phyloP scores from a whole-genome alignment of 345 rosid species.

The Salix purpurea region DNA sequence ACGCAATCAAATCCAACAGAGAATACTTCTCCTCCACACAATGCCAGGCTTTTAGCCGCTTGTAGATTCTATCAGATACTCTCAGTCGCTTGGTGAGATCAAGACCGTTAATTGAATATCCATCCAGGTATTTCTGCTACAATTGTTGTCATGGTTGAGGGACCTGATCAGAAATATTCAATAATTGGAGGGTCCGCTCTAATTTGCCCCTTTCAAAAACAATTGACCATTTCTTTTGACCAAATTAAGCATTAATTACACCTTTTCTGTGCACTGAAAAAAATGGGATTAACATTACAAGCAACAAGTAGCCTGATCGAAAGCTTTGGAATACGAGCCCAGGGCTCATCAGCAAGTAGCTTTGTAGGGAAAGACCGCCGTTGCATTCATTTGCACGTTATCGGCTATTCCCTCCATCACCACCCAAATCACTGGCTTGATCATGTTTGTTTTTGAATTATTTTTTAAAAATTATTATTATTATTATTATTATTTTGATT shows the following conservation, averaged over 20 bases:
- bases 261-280: neutral
- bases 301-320: neutral
- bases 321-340: neutral
- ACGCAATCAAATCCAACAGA: neutral
- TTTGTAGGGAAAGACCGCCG: neutral
- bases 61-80: neutral
- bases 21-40: neutral
- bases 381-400: neutral
- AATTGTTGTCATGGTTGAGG: neutral
- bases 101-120: neutral
- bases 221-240: neutral
- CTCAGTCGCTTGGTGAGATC: neutral
- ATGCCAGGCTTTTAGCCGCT: neutral
- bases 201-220: neutral
- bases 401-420: constrained; percentile 4
- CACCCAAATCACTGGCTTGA: neutral
- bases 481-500: too few species aligned
- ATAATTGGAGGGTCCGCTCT: neutral
- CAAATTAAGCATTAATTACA: too few species aligned
- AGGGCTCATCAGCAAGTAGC: neutral
- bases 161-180: neutral
- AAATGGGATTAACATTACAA: neutral
- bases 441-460: too few species aligned
- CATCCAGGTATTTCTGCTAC: too few species aligned
- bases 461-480: too few species aligned